Conservation (phyloP, 768 basidiomycete species). For the Heimioporus sp. region DNA sequence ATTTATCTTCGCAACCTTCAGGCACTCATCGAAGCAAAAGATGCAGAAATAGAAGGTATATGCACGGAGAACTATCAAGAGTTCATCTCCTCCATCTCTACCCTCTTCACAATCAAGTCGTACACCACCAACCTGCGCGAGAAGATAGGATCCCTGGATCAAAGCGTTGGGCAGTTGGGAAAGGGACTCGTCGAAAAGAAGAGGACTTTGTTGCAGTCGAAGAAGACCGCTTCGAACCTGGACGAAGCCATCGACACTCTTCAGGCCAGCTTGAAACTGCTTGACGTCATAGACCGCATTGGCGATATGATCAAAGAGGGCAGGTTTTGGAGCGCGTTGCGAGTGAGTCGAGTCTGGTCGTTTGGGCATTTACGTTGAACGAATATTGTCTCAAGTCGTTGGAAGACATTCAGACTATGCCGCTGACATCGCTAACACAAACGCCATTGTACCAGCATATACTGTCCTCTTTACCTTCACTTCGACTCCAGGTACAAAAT, state of each 20-base stretch:
- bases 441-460: slow-evolving; percentile 93
- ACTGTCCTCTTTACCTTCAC: slow-evolving; percentile 86
- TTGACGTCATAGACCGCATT: slow-evolving; percentile 92
- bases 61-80: slow-evolving; percentile 97
- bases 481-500: slow-evolving; percentile 86
- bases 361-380: slow-evolving; percentile 27
- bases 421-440: slow-evolving; percentile 83
- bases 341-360: slow-evolving; percentile 54
- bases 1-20: slow-evolving; percentile 83
- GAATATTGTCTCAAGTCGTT: slow-evolving; percentile 62
- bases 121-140: slow-evolving; percentile 94
- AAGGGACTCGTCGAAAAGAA: slow-evolving; percentile 92
- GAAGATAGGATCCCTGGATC: slow-evolving; percentile 85
- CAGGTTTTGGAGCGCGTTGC: slow-evolving; percentile 94
- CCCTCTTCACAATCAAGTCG: slow-evolving; percentile 91
- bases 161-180: slow-evolving; percentile 86
- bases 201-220: slow-evolving; percentile 80
- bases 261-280: slow-evolving; percentile 86
- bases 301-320: slow-evolving; percentile 91
- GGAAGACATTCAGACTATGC: slow-evolving; percentile 92
- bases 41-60: slow-evolving; percentile 93
- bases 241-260: slow-evolving; percentile 97
- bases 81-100: slow-evolving; percentile 96
- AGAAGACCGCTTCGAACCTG: slow-evolving; percentile 90
- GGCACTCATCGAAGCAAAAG: slow-evolving; percentile 89